Evolutionary conservation across 306 rosid genomes (phyloP).

Genomic region (Sesbania bispinosa): DNA sequence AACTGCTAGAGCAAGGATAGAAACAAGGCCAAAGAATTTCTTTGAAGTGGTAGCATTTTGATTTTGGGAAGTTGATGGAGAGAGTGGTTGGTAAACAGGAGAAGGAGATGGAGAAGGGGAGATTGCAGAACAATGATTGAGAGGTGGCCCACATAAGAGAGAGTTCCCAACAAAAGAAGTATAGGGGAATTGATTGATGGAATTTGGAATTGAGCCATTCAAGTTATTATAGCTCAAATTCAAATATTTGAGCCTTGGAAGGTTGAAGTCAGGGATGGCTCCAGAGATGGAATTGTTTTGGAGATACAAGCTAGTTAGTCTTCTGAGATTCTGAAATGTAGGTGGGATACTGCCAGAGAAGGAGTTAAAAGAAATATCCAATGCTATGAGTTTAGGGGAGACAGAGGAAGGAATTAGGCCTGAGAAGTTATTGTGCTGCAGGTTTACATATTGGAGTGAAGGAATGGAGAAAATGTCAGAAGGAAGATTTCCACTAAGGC

Average conservation of each 20-base stretch:
- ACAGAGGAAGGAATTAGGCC: constrained; percentile 48
- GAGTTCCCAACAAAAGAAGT: constrained; percentile 60
- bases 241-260: constrained; percentile 49
- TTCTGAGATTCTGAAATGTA: no score
- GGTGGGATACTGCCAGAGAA: constrained; percentile 54
- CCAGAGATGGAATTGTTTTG: constrained; percentile 59
- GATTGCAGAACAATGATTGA: constrained; percentile 43
- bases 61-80: constrained; percentile 20
- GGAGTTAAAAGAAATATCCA: constrained; percentile 62
- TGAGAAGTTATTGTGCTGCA: constrained; percentile 62
- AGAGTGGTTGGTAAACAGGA: constrained; percentile 27
- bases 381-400: constrained; percentile 42
- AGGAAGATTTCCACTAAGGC: constrained; percentile 56
- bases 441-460: constrained; percentile 52
- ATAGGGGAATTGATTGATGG: constrained; percentile 40
- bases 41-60: constrained; percentile 22
- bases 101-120: constrained; percentile 41
- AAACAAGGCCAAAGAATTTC: constrained; percentile 38
- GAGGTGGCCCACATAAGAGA: constrained; percentile 60
- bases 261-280: constrained; percentile 47
- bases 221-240: constrained; percentile 62
- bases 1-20: constrained; percentile 41
- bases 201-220: constrained; percentile 58
- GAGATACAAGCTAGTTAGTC: constrained; percentile 42
- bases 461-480: constrained; percentile 54